These are phyloP conservation scores for Alternaria sp. DNA, from an alignment of 2,329 filamentous ascomycete genomes.

Conservation along the genomic window DNA sequence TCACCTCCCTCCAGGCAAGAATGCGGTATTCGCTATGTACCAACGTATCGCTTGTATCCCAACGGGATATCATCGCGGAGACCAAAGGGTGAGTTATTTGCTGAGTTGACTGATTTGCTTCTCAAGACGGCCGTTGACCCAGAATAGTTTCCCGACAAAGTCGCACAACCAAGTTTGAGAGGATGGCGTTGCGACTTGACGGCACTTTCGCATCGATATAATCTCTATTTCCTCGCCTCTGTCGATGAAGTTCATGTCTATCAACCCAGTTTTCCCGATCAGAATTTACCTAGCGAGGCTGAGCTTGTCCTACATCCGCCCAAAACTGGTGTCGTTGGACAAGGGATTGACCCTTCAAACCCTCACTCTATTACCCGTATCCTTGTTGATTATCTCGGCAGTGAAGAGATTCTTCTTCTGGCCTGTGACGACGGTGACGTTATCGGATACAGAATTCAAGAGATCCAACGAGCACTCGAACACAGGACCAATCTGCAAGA, in stretches of 20 bases:
- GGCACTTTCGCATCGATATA: conserved; percentile 56
- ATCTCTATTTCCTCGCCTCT: conserved; percentile 61
- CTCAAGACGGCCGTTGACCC: conserved; percentile 5
- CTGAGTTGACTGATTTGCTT: neutral
- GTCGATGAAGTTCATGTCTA: conserved; percentile 53
- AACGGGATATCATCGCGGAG: conserved; percentile 35
- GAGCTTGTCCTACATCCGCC: conserved; percentile 52
- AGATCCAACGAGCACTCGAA: conserved; percentile 39
- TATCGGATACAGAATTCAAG: conserved; percentile 50
- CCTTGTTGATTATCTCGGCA: conserved; percentile 55
- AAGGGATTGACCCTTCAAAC: conserved; percentile 45
- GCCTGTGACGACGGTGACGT: conserved; percentile 67
- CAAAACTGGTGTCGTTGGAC: conserved; percentile 36
- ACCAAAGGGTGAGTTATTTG: conserved; percentile 32
- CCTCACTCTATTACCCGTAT: conserved; percentile 58
- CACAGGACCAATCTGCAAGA: conserved; percentile 11
- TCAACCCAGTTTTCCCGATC: conserved; percentile 55
- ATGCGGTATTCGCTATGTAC: conserved; percentile 22
- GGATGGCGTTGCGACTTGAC: conserved; percentile 57
- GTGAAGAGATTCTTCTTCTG: conserved; percentile 60
- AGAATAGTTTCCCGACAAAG: conserved; percentile 22
- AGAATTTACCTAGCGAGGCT: conserved; percentile 48
- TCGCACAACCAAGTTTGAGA: conserved; percentile 33
- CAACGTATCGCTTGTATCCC: conserved; percentile 34
- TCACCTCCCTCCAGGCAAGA: neutral